Evolutionary conservation across 345 rosid genomes (phyloP), one percentile per base, ranked within the genome.

Genomic region (Hibiscus tridactylites): DNA sequence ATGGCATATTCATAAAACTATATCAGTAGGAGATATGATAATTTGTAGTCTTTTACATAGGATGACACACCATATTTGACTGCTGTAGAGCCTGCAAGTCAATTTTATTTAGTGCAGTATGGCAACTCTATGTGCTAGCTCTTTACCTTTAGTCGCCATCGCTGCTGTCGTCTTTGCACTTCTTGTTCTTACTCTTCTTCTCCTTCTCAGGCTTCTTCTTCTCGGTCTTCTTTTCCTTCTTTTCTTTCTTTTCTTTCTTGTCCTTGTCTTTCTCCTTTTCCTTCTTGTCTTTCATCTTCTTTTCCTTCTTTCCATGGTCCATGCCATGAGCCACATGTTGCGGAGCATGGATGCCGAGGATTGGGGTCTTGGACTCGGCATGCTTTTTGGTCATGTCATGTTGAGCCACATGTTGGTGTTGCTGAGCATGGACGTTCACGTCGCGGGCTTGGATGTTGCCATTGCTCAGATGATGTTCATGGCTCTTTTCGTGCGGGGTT

Each of bases 261-360:
- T 54, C 7, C 3, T 59, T 13, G 3, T 63, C 28, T 1, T 64
- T 42, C 29, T 64, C 17, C 3, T 60, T 31, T 1, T 64, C 29
- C 31, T 64, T 42, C 68, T 64, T 64, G 5, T 64, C 53, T 42
- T 65, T 42, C 15, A 2, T 17, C 28, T 63, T 17, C 58, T 53
- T 65, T 11, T 65, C 68, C 17, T 65, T 65, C 68, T 65, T 65
- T 19, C 52, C 68, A 5, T 65, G 53, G 17, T 29, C 68, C 33
- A 24, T 21, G 53, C 31, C 53, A 4, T 42, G 68, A 65, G 68
- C 50, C 28, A 47, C 53, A 42, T 42, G 68, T 10, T 65, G 68
- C n/a, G 39, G 52, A 39, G 6, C 50, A 21, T 21, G 24, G 24
- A 21, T 21, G 24, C 31, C 31, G 3, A 2, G 31, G 31, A 1